Conservation (phyloP, 2,329 filamentous ascomycete species). For the Juglanconis sp. region DNA sequence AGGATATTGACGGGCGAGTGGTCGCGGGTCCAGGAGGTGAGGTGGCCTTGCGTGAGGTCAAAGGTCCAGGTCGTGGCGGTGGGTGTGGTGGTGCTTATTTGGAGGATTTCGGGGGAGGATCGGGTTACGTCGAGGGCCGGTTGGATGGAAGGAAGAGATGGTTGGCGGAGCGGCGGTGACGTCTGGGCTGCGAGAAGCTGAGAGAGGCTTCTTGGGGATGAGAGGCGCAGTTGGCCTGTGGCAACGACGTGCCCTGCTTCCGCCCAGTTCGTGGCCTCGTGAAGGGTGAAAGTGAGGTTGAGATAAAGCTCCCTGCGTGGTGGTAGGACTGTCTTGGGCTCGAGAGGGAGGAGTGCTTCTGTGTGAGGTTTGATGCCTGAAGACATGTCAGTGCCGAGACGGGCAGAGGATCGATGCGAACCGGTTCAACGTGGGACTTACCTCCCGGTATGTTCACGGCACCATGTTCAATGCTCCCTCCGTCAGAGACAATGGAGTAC, state of each 20-base stretch:
- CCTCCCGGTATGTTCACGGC: conserved; percentile 39
- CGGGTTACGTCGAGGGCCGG: background rate
- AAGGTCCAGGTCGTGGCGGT: conserved; percentile 41
- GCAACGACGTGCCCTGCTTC: conserved; percentile 49
- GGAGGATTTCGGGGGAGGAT: background rate
- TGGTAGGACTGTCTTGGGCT: conserved; percentile 3
- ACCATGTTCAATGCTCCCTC: conserved; percentile 32
- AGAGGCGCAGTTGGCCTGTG: conserved; percentile 45
- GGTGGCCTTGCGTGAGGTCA: conserved; percentile 38
- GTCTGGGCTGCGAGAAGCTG: background rate
- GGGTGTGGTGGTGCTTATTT: conserved; percentile 32
- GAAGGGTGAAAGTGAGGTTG: conserved; percentile 44
- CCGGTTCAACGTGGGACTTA: conserved; percentile 20
- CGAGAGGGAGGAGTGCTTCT: conserved; percentile 32
- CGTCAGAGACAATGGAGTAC: conserved; percentile 41
- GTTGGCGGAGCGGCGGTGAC: background rate
- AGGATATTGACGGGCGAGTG: conserved; percentile 35
- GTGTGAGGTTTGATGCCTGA: conserved; percentile 42
- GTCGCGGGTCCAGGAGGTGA: conserved; percentile 40
- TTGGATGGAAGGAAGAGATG: conserved; percentile 16
- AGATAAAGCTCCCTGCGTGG: conserved; percentile 40
- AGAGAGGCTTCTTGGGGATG: conserved; percentile 10
- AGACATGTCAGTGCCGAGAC: conserved; percentile 2
- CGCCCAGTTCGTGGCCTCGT: conserved; percentile 48
- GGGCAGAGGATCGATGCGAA: background rate